Base-by-base conservation (phyloP, 1,139 yeast genomes). In the Waltiozyma sp. region DNA sequence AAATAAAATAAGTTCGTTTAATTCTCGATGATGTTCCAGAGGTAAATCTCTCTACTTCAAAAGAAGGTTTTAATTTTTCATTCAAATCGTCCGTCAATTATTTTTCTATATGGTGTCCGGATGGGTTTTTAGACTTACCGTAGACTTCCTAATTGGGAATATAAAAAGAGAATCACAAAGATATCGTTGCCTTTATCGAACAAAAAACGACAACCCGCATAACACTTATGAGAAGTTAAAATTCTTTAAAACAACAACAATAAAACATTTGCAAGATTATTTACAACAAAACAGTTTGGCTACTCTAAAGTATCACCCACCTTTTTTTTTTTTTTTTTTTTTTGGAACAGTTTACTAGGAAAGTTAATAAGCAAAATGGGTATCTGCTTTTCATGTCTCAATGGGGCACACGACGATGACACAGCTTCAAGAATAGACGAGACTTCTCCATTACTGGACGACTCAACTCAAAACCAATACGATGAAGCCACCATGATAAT, bases 331-430 rank as follows among this genome's bases (percentile, higher is more conserved):
- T n/a, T n/a, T n/a, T n/a, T n/a, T n/a, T n/a, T n/a, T 8, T 19
- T 35, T 21, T n/a, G 14, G 14, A 31, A 16, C 26, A 28, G 24
- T 15, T 14, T 28, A 23, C n/a, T n/a, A n/a, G n/a, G n/a, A n/a
- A n/a, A n/a, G n/a, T n/a, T n/a, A n/a, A n/a, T n/a, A 7, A 19
- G 8, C 19, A 19, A 39, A 21, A 69, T 73, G 77, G 78, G 77
- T 38, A 48, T 61, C 40, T 72, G 77, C 52, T 60, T 72, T 41
- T 72, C 77, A n/a, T 73, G 77, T 49, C 57, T 73, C 26, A 54
- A 63, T 37, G 62, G 64, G 7, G 49, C 45, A 36, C 58, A 54
- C n/a, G 65, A 59, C 19, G 68, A 67, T 37, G 75, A 70, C 13
- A 16, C 4, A 46, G 11, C 28, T 13, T 21, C 38, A 19, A 13